Conservation (phyloP, 345 rosid genomes). For the Citrus reticulata region DNA sequence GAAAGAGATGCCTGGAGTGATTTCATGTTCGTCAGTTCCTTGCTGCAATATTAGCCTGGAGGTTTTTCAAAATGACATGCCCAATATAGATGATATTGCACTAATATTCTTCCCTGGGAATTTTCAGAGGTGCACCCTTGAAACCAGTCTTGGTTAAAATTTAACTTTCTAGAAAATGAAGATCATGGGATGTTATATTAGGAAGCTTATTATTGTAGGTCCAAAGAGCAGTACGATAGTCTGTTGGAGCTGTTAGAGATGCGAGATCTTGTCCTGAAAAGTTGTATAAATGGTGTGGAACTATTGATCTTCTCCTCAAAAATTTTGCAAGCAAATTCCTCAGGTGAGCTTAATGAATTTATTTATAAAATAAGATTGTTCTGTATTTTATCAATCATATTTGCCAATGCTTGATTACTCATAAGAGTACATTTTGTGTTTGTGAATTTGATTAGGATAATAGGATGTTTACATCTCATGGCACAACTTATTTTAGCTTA, state of each 20-base stretch:
- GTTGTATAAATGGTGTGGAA: conserved; percentile 6
- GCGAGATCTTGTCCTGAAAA: conserved; percentile 5
- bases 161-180: neutral
- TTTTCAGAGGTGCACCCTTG: conserved; percentile 3
- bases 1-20: conserved; percentile 13
- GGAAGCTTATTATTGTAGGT: neutral
- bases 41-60: neutral
- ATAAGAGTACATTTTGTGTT: neutral
- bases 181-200: neutral
- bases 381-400: neutral
- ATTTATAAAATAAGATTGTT: neutral
- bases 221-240: neutral
- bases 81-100: neutral
- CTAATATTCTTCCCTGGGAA: conserved; percentile 11
- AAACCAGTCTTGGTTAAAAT: neutral
- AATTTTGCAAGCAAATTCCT: neutral
- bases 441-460: neutral
- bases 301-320: conserved; percentile 9
- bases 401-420: neutral
- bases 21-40: conserved; percentile 4
- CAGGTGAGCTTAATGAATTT: conserved; percentile 4
- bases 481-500: neutral
- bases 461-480: neutral
- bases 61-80: conserved; percentile 2
- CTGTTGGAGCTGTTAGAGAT: conserved; percentile 1